Percentiles rank a stretch among this genome's conserved stretches.
Conservation (phyloP, 495 filamentous ascomycete genomes). For the Penicillium odoratum region DNA sequence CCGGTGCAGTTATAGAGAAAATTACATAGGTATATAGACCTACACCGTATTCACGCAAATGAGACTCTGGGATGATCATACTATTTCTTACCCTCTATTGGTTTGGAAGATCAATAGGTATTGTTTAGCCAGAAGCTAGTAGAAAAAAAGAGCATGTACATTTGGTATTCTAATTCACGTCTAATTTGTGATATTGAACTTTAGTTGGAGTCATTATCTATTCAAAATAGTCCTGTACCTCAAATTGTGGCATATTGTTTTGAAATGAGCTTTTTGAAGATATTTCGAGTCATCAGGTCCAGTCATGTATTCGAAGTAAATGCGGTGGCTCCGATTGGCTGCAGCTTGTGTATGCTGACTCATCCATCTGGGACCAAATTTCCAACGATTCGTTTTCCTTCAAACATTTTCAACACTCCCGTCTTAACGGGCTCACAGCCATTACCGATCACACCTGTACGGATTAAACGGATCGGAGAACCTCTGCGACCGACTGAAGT, state of each 20-base stretch:
- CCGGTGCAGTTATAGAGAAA: constrained; percentile 23
- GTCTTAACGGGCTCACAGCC: neutral
- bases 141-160: no score
- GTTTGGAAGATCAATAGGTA: neutral
- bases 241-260: neutral
- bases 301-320: constrained; percentile 17
- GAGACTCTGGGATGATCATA: neutral
- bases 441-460: neutral
- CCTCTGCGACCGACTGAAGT: constrained; percentile 21
- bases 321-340: constrained; percentile 18
- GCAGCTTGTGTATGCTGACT: constrained; percentile 20
- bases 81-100: neutral
- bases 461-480: neutral
- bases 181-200: no score
- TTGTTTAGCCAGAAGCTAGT: no score
- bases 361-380: constrained; percentile 19
- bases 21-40: constrained; percentile 8
- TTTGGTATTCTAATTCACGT: no score
- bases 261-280: neutral
- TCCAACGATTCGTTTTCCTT: constrained; percentile 9
- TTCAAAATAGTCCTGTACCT: no score
- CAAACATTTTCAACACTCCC: constrained; percentile 1
- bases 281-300: neutral
- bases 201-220: no score
- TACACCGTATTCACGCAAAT: neutral